These are phyloP conservation scores for Yamadazyma paraphyllophila DNA, from an alignment of 805 yeast species.

Conservation along the genomic window DNA sequence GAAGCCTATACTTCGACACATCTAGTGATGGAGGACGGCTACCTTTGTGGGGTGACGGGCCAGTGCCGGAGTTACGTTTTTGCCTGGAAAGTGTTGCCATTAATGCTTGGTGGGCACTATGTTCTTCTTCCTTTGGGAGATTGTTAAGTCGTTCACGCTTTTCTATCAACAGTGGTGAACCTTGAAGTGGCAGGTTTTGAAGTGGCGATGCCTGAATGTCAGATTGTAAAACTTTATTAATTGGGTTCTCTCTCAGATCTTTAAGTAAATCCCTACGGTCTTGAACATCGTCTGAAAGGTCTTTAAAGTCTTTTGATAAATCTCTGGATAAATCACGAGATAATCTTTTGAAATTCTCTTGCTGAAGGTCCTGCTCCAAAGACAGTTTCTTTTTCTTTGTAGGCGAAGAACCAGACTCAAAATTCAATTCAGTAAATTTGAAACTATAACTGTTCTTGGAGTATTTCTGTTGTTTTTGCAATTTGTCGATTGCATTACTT, in stretches of 20 bases:
- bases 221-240: neutral
- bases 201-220: neutral
- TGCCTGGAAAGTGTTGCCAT: conserved; percentile 35
- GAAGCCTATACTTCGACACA: conserved; percentile 18
- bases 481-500: conserved; percentile 40
- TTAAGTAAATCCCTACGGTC: neutral
- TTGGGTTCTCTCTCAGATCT: neutral
- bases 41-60: neutral
- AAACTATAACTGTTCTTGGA: conserved; percentile 19
- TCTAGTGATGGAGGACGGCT: neutral
- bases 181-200: conserved; percentile 6
- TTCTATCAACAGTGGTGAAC: conserved; percentile 8
- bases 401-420: conserved; percentile 23
- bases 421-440: conserved; percentile 31
- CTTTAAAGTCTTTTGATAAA: conserved; percentile 26
- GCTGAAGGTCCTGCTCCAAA: conserved; percentile 5
- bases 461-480: conserved; percentile 28
- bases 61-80: neutral
- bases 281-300: conserved; percentile 24
- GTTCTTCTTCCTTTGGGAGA: conserved; percentile 35
- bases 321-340: conserved; percentile 13
- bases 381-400: conserved; percentile 22
- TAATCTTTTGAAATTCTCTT: neutral
- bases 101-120: conserved; percentile 47
- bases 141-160: conserved; percentile 9